Percentiles rank a stretch among this genome's conserved stretches.
Evolutionary conservation across 257 asterid genomes (phyloP).

Genomic region (Salvia rosmarinus): DNA sequence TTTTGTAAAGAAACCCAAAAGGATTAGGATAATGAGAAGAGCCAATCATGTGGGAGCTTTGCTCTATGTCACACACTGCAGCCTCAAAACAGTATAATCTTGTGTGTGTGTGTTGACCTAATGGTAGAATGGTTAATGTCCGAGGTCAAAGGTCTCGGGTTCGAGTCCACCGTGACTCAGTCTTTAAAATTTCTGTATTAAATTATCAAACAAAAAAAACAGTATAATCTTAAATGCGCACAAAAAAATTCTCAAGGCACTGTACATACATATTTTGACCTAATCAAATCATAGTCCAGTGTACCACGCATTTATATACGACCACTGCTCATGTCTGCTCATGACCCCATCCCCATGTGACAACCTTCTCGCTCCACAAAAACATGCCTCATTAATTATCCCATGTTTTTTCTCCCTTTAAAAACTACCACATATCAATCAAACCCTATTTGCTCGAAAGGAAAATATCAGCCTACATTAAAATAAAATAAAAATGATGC

Average conservation of each 20-base stretch:
- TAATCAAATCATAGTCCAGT: slow-evolving; percentile 34
- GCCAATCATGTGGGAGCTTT: slow-evolving; percentile 43
- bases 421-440: slow-evolving; percentile 11
- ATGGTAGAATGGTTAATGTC: no score
- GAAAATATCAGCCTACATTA: neutral
- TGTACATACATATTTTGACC: slow-evolving; percentile 22
- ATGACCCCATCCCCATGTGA: slow-evolving; percentile 54
- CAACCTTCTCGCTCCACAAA: slow-evolving; percentile 4
- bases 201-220: no score
- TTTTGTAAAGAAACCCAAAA: neutral
- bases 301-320: slow-evolving; percentile 41
- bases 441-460: slow-evolving; percentile 9
- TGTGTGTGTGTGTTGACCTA: no score
- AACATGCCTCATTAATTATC: slow-evolving; percentile 34
- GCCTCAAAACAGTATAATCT: slow-evolving; percentile 32
- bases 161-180: no score
- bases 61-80: slow-evolving; percentile 41
- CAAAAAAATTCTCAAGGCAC: slow-evolving; percentile 28
- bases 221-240: slow-evolving; percentile 32
- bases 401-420: slow-evolving; percentile 26
- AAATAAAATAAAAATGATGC: neutral
- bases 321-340: slow-evolving; percentile 39
- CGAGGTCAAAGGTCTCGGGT: no score
- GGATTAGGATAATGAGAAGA: neutral
- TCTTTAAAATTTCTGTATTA: no score